Evolutionary conservation across 2,329 filamentous ascomycete species (phyloP).

Genomic region (Cladosporium oxysporum): DNA sequence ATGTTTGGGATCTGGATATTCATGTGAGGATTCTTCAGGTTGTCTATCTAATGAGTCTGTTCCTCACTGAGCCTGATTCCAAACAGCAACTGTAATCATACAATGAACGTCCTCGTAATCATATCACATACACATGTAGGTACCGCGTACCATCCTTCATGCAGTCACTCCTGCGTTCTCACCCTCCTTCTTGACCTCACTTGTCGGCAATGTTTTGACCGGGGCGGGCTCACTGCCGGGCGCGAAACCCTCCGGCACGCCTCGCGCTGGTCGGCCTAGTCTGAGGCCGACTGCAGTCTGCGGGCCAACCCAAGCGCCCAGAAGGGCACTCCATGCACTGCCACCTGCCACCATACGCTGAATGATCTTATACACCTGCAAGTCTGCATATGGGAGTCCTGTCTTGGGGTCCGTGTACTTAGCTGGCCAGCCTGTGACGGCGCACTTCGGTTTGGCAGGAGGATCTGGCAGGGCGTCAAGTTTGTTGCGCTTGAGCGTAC

Average conservation of each 20-base stretch:
- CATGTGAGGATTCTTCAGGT: neutral
- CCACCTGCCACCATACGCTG: constrained; percentile 71
- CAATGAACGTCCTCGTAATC: neutral
- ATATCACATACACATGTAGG: neutral
- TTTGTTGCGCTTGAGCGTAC: constrained; percentile 41
- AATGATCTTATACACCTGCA: constrained; percentile 79
- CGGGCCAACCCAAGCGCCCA: constrained; percentile 79
- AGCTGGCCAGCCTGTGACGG: constrained; percentile 71
- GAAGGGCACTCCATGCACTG: constrained; percentile 77
- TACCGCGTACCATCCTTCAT: neutral
- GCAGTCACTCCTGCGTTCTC: neutral
- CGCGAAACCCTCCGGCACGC: constrained; percentile 76
- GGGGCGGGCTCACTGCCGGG: constrained; percentile 13
- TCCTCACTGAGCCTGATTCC: neutral
- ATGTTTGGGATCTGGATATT: neutral
- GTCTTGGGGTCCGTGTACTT: constrained; percentile 84
- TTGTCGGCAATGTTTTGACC: constrained; percentile 10
- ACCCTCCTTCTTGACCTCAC: constrained; percentile 17
- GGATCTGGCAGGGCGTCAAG: constrained; percentile 38
- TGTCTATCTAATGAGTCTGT: neutral
- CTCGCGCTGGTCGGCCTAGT: constrained; percentile 62
- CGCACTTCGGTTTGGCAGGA: constrained; percentile 59
- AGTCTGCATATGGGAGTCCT: constrained; percentile 76
- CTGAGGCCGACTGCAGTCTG: constrained; percentile 30
- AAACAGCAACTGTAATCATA: neutral